Percentiles rank a stretch among this genome's conserved stretches.
Evolutionary conservation across 1,284 basidiomycete species (phyloP).

Genomic region (Puccinia sorghi): DNA sequence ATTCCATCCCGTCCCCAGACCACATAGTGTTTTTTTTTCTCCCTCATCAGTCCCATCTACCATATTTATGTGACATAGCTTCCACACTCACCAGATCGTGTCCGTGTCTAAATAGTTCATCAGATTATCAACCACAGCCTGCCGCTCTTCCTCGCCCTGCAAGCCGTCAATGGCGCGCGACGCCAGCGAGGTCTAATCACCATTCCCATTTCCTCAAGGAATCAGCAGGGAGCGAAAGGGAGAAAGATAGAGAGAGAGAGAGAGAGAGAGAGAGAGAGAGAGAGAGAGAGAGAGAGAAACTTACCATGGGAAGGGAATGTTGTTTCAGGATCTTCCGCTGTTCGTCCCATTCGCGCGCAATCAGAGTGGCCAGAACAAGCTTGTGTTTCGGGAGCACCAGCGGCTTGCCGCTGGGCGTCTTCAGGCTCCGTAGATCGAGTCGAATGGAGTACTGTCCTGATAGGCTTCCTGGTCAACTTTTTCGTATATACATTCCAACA

Average conservation of each 20-base stretch:
- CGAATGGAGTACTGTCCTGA: conserved; percentile 67
- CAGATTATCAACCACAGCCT: conserved; percentile 71
- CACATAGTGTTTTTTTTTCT: conserved; percentile 44
- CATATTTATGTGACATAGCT: neutral
- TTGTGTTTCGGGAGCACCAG: conserved; percentile 37
- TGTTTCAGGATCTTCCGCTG: conserved; percentile 29
- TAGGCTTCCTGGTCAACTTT: conserved; percentile 21
- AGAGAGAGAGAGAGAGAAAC: neutral
- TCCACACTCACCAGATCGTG: conserved; percentile 73
- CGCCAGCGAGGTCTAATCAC: conserved; percentile 76
- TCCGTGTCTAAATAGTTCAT: conserved; percentile 91
- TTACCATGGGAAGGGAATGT: conserved; percentile 47
- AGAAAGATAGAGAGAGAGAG: neutral
- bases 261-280: neutral
- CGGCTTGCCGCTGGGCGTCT: conserved; percentile 38
- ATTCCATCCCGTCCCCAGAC: conserved; percentile 17
- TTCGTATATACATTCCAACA: too few species aligned
- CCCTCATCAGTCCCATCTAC: neutral
- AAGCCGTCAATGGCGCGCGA: conserved; percentile 85
- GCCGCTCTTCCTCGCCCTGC: conserved; percentile 63
- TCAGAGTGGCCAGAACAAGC: conserved; percentile 29
- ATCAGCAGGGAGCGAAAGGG: too few species aligned
- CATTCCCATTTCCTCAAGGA: too few species aligned
- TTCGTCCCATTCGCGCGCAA: conserved; percentile 40
- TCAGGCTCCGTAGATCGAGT: conserved; percentile 72